Evolutionary conservation across 2,329 filamentous ascomycete genomes (phyloP).

Genomic region (Aspergillus persii): DNA sequence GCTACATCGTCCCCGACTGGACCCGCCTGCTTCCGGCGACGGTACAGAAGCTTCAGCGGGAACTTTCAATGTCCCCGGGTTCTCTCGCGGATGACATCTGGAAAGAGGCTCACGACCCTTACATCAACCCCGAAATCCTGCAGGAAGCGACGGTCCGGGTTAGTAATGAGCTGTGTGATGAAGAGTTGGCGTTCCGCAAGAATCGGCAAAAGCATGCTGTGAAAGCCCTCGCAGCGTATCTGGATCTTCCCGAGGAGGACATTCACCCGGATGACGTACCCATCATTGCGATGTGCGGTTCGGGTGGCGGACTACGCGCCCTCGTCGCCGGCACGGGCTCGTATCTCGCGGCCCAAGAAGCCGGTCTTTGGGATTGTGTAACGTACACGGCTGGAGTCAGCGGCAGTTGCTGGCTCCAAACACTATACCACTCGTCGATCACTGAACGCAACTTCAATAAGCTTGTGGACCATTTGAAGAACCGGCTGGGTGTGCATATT

Average conservation of each 20-base stretch:
- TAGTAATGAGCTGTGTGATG: conserved; percentile 74
- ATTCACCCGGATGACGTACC: conserved; percentile 94
- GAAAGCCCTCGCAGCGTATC: conserved; percentile 75
- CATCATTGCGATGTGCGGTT: conserved; percentile 89
- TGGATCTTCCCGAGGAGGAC: conserved; percentile 72
- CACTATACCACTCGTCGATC: conserved; percentile 80
- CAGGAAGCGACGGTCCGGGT: conserved; percentile 80
- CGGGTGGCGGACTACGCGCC: conserved; percentile 84
- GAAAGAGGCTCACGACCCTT: conserved; percentile 81
- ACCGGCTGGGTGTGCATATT: conserved; percentile 80
- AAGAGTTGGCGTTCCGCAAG: conserved; percentile 73
- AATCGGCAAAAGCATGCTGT: conserved; percentile 68
- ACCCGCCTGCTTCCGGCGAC: conserved; percentile 71
- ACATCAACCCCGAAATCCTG: conserved; percentile 80
- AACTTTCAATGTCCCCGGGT: conserved; percentile 82
- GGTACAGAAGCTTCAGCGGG: conserved; percentile 77
- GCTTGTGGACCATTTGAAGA: conserved; percentile 82
- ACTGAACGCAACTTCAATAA: conserved; percentile 64
- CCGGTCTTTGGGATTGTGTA: conserved; percentile 86
- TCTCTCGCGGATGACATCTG: conserved; percentile 92
- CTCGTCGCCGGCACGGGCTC: conserved; percentile 89
- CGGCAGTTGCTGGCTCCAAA: conserved; percentile 92
- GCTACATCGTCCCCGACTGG: conserved; percentile 79
- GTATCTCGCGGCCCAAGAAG: conserved; percentile 76
- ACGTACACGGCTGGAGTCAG: conserved; percentile 96